Conservation (phyloP, 169 alveolate genomes). For the Sarcocystis neurona region DNA sequence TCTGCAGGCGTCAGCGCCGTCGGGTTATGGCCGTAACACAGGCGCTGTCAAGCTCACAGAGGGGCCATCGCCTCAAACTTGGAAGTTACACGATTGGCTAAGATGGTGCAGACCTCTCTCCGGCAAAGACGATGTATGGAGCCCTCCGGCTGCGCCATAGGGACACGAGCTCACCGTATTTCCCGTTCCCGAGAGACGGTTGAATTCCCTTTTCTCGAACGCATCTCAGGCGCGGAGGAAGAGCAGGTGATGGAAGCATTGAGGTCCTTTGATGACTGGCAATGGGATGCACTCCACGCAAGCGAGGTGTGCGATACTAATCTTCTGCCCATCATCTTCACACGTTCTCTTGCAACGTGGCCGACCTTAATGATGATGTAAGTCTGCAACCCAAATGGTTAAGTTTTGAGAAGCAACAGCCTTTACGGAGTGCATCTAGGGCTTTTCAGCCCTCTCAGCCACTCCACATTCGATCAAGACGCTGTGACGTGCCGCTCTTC, state of each 20-base stretch:
- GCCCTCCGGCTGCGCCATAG: not conserved
- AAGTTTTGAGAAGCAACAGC: too few relatives aligned
- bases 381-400: too few relatives aligned
- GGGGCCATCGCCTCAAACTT: not conserved
- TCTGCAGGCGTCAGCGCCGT: too few relatives aligned
- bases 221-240: conserved; percentile 26
- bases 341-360: conserved; percentile 2
- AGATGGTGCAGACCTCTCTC: not conserved
- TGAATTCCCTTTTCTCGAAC: not conserved
- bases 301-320: conserved; percentile 25
- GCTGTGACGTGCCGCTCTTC: too few relatives aligned
- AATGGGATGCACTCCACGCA: conserved; percentile 25
- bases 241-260: conserved; percentile 26
- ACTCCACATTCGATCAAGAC: too few relatives aligned
- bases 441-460: too few relatives aligned
- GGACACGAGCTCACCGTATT: too few relatives aligned
- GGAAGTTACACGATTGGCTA: too few relatives aligned
- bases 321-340: conserved; percentile 30
- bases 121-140: not conserved
- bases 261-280: conserved; percentile 43
- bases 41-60: not conserved
- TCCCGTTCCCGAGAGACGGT: too few relatives aligned
- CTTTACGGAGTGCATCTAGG: too few relatives aligned
- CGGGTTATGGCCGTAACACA: not conserved
- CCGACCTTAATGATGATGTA: conserved; percentile 23